Conservation (phyloP, 1,284 basidiomycete genomes). For the Erythrobasidium hasegawianum region DNA sequence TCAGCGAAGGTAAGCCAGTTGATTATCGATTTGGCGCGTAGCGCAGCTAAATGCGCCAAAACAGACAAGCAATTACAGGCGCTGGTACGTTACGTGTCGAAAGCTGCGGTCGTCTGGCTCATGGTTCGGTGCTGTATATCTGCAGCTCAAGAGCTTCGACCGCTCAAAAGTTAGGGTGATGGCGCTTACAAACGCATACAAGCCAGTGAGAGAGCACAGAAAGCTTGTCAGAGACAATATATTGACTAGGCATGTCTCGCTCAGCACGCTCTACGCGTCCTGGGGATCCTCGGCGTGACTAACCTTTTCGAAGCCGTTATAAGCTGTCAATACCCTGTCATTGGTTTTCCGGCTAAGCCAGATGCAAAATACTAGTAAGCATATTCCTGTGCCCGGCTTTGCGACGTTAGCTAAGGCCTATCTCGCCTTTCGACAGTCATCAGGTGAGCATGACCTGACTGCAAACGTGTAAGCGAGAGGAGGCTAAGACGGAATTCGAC, state of each 20-base stretch:
- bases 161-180: conserved; percentile 24
- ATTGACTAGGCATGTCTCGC: not conserved
- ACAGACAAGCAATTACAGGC: conserved; percentile 24
- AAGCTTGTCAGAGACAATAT: no score
- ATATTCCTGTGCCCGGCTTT: not conserved
- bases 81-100: not conserved
- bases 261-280: conserved; percentile 26
- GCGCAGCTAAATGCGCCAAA: not conserved
- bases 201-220: conserved; percentile 4
- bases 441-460: not conserved
- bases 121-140: no score
- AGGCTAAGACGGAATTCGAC: no score
- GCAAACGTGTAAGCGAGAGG: no score
- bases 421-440: not conserved
- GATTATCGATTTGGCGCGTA: not conserved
- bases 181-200: conserved; percentile 34
- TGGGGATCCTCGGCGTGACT: conserved; percentile 29
- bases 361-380: conserved; percentile 29
- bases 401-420: not conserved
- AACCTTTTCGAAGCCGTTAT: conserved; percentile 29
- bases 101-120: no score
- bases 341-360: conserved; percentile 29
- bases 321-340: conserved; percentile 20
- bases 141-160: conserved; percentile 21
- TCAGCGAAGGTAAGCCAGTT: not conserved